Evolutionary conservation across 371 early-diverging fungal species (phyloP), one percentile per base, ranked within the genome.

Genomic region (Mortierella sp.): DNA sequence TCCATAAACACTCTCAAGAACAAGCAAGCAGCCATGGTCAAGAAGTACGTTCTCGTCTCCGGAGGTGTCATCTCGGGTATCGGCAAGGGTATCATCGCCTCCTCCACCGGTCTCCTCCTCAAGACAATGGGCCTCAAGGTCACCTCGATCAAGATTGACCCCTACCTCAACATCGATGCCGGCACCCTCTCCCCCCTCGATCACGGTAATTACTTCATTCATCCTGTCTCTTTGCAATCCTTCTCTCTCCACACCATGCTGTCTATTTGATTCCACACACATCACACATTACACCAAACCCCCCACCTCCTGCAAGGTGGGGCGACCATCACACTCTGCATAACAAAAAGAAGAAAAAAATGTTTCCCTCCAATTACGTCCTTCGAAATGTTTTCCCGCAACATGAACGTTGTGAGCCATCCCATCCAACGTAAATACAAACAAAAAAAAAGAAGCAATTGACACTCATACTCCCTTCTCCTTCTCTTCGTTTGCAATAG

Each of bases 71-170:
- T 99, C 87, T 98, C 98, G 74, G 99, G 99, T 70, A 98, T 99
- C 84, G 99, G 99, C 83, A 99, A 99, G 92, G 99, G 99, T 72
- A 97, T 99, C 75, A 97, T 99, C 88, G 98, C 99, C 55, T 98
- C 98, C 68, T 97, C 98, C 65, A 97, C 99, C 27, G 99, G 99
- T 76, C 92, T 97, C 56, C 91, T 99, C 71, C 94, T 99, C 80
- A 97, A 98, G 91, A 96, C 97, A 35, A 91, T 95, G 79, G 99
- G 99, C 32, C 92, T 98, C 80, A 91, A 93, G 65, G 99, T 99
- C 32, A 99, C 99, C 70, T 96, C 98, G 79, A 98, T 99, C 93
- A 99, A 99, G 91, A 99, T 99, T 83, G 99, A 99, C 89, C 99
- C 99, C 35, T 99, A 99, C 90, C 92, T 99, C 77, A 99, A 99